Base-by-base conservation (phyloP, 371 early-diverging fungal species). In the Mortierella sp. region DNA sequence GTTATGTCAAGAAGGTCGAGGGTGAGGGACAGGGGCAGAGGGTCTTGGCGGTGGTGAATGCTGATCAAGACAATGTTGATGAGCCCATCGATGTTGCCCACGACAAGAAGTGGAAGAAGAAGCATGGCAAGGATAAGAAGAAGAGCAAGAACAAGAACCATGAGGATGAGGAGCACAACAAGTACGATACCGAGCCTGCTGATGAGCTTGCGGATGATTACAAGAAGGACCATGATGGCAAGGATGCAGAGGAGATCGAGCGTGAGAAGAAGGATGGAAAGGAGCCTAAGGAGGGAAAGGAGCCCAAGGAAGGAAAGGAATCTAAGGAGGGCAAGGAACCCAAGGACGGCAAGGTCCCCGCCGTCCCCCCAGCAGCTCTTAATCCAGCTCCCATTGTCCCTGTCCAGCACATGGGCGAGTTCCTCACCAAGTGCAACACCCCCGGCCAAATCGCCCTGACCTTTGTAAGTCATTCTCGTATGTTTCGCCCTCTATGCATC, bases 381-480 rank as follows among this genome's bases (percentile, higher is more conserved):
- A 77, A 73, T 44, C 73, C 78, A 3, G 74, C 82, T 3, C 82
- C 82, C 13, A 71, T 77, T 64, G 67, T 75, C 41, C 83, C 83
- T 22, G 70, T 74, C 39, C 83, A 82, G 41, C 71, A 71, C 40
- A 82, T 82, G 83, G 78, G 83, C 53, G 83, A 82, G 52, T 82
- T 77, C 63, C 9, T 82, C 66, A 78, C 83, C 37, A 78, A 77
- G 74, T 91, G 91, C 76, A 88, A 87, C 47, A 88, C 85, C 63
- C 68, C 83, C 53, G 90, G 91, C 31, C 87, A 91, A 44, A 82
- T 91, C 72, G 91, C 91, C 11, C 73, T 91, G 31, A 91, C 90
- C 14, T 89, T 86, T 83, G 91, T 89, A 87, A 85, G 84, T 69
- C 0, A 11, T 70, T 10, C 9, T 37, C 6, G 11, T 44, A 26